Base-by-base conservation (phyloP, 768 basidiomycete species). In the Lentinula sp. region DNA sequence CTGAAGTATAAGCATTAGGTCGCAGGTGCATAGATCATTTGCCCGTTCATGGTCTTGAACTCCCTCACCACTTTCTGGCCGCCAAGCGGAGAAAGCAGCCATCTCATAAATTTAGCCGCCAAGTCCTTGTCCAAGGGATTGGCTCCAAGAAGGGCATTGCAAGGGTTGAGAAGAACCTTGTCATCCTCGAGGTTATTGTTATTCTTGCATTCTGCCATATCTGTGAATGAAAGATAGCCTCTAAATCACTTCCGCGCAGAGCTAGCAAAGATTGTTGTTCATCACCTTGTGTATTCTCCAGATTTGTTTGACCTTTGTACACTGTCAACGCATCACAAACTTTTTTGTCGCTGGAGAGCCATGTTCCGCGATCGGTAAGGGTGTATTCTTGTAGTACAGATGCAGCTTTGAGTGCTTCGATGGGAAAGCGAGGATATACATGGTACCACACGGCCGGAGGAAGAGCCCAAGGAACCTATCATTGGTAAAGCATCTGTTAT, bases 371-470 rank as follows among this genome's bases (percentile, higher is more conserved):
- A 60, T 84, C 82, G 1, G 78, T 82, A 28, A 85, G 66, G 0
- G 83, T 84, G 62, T 84, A 84, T 64, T 84, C 83, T 7, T 70
- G 67, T 42, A 84, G 69, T 5, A 74, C 63, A 2, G 81, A 73
- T 1, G 84, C 81, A 0, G 80, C 81, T 18, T 68, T 64, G 11
- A 84, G 70, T 0, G 82, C 80, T 68, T 83, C 73, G 1, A 78
- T 65, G 0, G 83, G 83, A 69, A 81, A 85, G 0, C 73, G 75
- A 2, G 81, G 75, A 67, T 83, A 84, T 65, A 84, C 79, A 65
- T 85, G 83, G 64, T 84, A 85, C 83, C 83, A 85, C 28, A 73
- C 78, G 3, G 82, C 81, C 64, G 81, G 80, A 9, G 74, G 67
- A 45, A 73, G 69, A 5, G 75, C 82, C 84, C 83, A 85, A 2